Evolutionary conservation across 2,329 filamentous ascomycete genomes (phyloP), one percentile per base, ranked within the genome.

Genomic region (Arthrobotrys conoides): DNA sequence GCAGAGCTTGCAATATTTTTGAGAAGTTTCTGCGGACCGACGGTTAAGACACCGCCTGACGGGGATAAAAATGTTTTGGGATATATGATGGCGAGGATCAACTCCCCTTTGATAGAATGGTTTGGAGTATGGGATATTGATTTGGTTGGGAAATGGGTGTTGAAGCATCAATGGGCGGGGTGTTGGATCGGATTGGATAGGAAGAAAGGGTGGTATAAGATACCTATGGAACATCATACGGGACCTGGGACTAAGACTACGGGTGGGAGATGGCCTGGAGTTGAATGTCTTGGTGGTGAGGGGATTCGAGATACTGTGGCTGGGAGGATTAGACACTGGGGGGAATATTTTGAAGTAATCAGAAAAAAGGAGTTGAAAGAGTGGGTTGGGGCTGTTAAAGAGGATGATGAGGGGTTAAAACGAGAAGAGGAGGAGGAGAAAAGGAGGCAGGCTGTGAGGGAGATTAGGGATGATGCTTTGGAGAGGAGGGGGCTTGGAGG

Each of bases 201-300:
- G 22, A 41, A 49, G 6, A 36, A 33, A 20, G 70, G 70, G 16
- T 72, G 70, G 70, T 59, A 49, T 49, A 53, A 55, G 10, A 38
- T 72, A 2, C 61, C 70, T 30, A 51, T 24, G 36, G 24, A 33
- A 22, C 9, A 36, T 30, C n/a, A 61, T 61, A 22, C 2, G 18
- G 55, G 55, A 27, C 30, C 36, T 18, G 61, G 36, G 20, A 61
- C 38, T 61, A 59, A 41, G 2, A 30, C 18, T 22, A 38, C 10
- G 30, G 69, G 24, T 16, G 53, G 48, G 22, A 66, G 38, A 44
- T 61, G 55, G 55, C 33, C 33, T 5, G 55, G 55, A 10, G 33
- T 41, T 14, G 55, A 61, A 16, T 18, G n/a, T 24, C 33, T 72
- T 1, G 70, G 59, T 1, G n/a, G 10, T 1, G 61, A 72, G 1